These are phyloP conservation scores for Bruguiera parviflora DNA, from an alignment of 345 rosid genomes.

Conservation along the genomic window DNA sequence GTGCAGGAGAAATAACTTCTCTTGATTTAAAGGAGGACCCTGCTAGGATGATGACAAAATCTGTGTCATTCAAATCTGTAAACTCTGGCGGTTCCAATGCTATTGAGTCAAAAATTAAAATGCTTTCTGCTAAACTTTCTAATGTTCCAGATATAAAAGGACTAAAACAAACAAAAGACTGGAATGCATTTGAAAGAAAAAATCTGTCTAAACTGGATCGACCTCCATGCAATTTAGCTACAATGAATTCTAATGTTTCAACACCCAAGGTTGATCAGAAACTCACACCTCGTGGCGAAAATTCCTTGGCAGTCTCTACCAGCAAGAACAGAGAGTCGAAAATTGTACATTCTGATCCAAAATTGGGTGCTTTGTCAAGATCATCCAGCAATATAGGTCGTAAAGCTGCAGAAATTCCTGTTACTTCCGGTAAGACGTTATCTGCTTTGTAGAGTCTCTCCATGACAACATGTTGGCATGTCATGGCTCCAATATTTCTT, in stretches of 20 bases:
- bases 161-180: slow-evolving; percentile 38
- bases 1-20: not conserved
- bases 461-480: no score
- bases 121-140: slow-evolving; percentile 46
- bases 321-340: slow-evolving; percentile 52
- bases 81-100: slow-evolving; percentile 45
- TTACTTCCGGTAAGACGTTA: slow-evolving; percentile 48
- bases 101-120: slow-evolving; percentile 55
- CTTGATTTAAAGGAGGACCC: slow-evolving; percentile 32
- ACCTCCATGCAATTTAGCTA: slow-evolving; percentile 19
- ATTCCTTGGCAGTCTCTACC: slow-evolving; percentile 30
- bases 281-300: slow-evolving; percentile 49
- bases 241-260: slow-evolving; percentile 34
- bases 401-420: slow-evolving; percentile 10
- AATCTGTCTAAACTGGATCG: slow-evolving; percentile 39
- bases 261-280: slow-evolving; percentile 53
- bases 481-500: not conserved
- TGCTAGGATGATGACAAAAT: slow-evolving; percentile 55
- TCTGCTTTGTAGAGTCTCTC: no score
- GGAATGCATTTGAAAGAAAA: slow-evolving; percentile 44
- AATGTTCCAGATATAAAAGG: slow-evolving; percentile 54
- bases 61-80: slow-evolving; percentile 61
- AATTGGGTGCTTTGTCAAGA: not conserved
- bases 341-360: slow-evolving; percentile 47
- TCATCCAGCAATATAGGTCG: not conserved